These are phyloP conservation scores for Kappamyces sp. DNA, from an alignment of 192 early-diverging fungal species.

Conservation along the genomic window DNA sequence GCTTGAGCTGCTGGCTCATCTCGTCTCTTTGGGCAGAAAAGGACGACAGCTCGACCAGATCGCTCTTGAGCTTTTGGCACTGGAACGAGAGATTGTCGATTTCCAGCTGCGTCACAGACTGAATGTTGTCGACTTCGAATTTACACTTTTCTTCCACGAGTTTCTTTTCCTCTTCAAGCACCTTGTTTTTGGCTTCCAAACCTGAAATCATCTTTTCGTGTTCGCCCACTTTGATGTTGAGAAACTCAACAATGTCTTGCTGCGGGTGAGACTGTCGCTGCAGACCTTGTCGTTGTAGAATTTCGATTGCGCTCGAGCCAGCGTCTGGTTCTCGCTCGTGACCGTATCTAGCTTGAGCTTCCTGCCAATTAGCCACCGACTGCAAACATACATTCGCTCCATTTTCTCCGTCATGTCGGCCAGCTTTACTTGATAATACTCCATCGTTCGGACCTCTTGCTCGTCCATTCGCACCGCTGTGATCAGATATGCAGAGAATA, in stretches of 20 bases:
- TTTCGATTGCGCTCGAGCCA: constrained; percentile 46
- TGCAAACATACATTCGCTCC: constrained; percentile 31
- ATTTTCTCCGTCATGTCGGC: constrained; percentile 48
- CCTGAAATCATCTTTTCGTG: constrained; percentile 48
- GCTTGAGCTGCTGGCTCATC: constrained; percentile 38
- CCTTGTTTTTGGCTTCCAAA: constrained; percentile 31
- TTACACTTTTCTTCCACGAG: constrained; percentile 31
- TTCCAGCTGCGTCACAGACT: constrained; percentile 26
- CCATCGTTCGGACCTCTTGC: constrained; percentile 37
- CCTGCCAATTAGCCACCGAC: constrained; percentile 21
- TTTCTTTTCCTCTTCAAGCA: constrained; percentile 44
- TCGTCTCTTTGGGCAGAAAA: constrained; percentile 49
- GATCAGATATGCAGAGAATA: constrained; percentile 13
- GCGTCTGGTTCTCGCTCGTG: constrained; percentile 39
- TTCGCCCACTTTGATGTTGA: constrained; percentile 59
- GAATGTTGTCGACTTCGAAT: constrained; percentile 26
- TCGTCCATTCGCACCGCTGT: constrained; percentile 21
- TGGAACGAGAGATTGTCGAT: constrained; percentile 32
- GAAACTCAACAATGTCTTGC: constrained; percentile 63
- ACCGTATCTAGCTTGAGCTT: constrained; percentile 49
- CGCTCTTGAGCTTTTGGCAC: constrained; percentile 37
- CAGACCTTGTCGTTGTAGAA: constrained; percentile 49
- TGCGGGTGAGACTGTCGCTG: constrained; percentile 11
- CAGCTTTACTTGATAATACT: constrained; percentile 50
- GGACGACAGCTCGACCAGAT: constrained; percentile 42